Evolutionary conservation across 1,284 basidiomycete genomes (phyloP).

Genomic region (Ganoderma meredithae): DNA sequence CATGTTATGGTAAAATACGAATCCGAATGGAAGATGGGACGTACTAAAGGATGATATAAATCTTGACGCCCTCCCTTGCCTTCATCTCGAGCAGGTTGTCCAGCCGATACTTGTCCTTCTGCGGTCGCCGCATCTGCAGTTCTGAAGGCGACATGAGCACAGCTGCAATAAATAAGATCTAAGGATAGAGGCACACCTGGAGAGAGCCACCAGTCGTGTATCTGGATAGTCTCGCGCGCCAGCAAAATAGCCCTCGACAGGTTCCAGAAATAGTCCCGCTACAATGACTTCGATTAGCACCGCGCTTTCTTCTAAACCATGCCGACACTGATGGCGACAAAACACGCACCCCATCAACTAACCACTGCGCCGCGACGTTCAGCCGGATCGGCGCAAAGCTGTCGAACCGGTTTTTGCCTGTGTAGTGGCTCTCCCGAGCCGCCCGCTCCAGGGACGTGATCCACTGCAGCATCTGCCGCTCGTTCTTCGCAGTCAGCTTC

Average conservation of each 20-base stretch:
- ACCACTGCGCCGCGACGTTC: constrained; percentile 97
- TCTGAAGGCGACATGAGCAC: constrained; percentile 53
- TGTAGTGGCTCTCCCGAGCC: constrained; percentile 82
- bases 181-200: constrained; percentile 59
- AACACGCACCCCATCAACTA: constrained; percentile 90
- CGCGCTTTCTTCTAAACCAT: too few relatives aligned
- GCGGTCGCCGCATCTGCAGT: constrained; percentile 84
- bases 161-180: background rate
- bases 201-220: constrained; percentile 96
- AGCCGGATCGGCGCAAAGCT: constrained; percentile 94
- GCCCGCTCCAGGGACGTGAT: constrained; percentile 92
- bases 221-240: constrained; percentile 90
- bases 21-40: constrained; percentile 35
- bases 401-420: constrained; percentile 86
- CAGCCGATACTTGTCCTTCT: constrained; percentile 87
- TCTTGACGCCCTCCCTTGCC: constrained; percentile 95
- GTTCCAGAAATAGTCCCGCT: constrained; percentile 98
- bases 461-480: constrained; percentile 98
- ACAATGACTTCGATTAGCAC: background rate
- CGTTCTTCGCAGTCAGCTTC: constrained; percentile 89
- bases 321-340: background rate
- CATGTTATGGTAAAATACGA: background rate
- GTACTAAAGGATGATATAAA: constrained; percentile 95
- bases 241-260: constrained; percentile 92
- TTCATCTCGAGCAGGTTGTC: constrained; percentile 92